Evolutionary conservation across 495 filamentous ascomycete genomes (phyloP).

Genomic region (Clohesyomyces aquaticus): DNA sequence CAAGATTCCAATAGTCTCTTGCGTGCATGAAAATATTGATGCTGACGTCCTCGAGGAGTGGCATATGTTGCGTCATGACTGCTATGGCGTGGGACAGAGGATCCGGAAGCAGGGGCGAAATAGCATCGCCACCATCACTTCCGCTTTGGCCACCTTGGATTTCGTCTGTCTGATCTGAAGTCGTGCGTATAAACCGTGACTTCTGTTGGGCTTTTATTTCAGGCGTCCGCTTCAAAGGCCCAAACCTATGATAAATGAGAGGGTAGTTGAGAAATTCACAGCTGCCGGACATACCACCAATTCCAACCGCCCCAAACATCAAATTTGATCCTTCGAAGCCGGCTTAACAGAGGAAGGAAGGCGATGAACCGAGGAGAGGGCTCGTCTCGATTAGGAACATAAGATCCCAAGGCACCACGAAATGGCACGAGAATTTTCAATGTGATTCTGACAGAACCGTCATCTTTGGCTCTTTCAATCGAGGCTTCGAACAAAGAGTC

Average conservation of each 20-base stretch:
- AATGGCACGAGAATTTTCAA: conserved; percentile 6
- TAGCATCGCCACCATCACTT: background rate
- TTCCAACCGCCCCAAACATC: conserved; percentile 19
- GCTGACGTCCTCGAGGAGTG: conserved; percentile 20
- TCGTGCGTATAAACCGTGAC: background rate
- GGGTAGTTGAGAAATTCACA: too few relatives aligned
- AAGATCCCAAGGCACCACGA: conserved; percentile 4
- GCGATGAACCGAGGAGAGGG: conserved; percentile 24
- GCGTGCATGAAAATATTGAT: conserved; percentile 22
- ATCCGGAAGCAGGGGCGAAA: conserved; percentile 1
- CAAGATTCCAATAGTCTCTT: conserved; percentile 26
- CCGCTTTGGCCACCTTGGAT: background rate
- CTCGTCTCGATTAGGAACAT: conserved; percentile 11
- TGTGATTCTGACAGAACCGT: conserved; percentile 19
- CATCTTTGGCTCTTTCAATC: conserved; percentile 11
- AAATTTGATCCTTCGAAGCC: conserved; percentile 19
- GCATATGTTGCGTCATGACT: conserved; percentile 9
- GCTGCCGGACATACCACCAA: too few relatives aligned
- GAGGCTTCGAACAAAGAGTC: conserved; percentile 7
- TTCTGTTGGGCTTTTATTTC: background rate
- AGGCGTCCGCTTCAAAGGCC: background rate
- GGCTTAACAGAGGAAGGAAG: conserved; percentile 18
- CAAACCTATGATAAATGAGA: too few relatives aligned
- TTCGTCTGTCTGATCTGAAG: conserved; percentile 21
- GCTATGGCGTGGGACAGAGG: conserved; percentile 10